Conservation (phyloP, 352 stramenopile genomes). For the Phytophthora sansomeana region DNA sequence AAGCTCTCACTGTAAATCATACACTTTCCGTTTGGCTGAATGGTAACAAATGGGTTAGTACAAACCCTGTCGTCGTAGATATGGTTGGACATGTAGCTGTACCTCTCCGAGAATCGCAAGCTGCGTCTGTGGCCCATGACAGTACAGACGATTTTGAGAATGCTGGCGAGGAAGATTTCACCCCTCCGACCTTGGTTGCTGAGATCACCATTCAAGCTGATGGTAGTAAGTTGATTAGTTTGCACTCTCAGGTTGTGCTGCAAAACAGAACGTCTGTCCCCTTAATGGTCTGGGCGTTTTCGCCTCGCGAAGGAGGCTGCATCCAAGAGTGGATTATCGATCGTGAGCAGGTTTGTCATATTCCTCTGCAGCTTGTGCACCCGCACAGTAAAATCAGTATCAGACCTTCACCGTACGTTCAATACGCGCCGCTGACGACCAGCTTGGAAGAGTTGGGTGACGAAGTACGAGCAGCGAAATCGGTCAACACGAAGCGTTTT, state of each 20-base stretch:
- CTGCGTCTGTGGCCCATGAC: slow-evolving; percentile 12
- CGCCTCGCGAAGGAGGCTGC: slow-evolving; percentile 76
- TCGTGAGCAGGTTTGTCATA: slow-evolving; percentile 81
- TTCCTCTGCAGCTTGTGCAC: slow-evolving; percentile 87
- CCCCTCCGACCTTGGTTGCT: slow-evolving; percentile 78
- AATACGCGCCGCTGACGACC: slow-evolving; percentile 85
- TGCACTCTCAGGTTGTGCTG: slow-evolving; percentile 89
- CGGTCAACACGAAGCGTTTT: slow-evolving; percentile 84
- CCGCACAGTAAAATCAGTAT: slow-evolving; percentile 91
- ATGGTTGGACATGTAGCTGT: slow-evolving; percentile 89
- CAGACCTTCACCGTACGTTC: slow-evolving; percentile 80
- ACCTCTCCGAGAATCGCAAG: slow-evolving; percentile 65
- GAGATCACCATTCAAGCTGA: slow-evolving; percentile 90
- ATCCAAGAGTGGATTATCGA: slow-evolving; percentile 88
- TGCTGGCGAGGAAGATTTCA: slow-evolving; percentile 62
- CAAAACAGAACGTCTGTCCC: slow-evolving; percentile 89
- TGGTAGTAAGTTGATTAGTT: slow-evolving; percentile 88
- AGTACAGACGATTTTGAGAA: slow-evolving; percentile 43
- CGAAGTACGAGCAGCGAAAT: slow-evolving; percentile 72
- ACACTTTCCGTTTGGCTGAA: slow-evolving; percentile 90
- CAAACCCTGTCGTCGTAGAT: slow-evolving; percentile 87
- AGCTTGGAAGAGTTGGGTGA: slow-evolving; percentile 84
- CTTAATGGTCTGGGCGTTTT: slow-evolving; percentile 91
- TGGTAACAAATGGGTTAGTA: slow-evolving; percentile 89
- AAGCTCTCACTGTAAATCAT: slow-evolving; percentile 86